These are phyloP conservation scores for Parietichytrium sp. DNA, from an alignment of 108 stramenopile genomes.

Conservation along the genomic window DNA sequence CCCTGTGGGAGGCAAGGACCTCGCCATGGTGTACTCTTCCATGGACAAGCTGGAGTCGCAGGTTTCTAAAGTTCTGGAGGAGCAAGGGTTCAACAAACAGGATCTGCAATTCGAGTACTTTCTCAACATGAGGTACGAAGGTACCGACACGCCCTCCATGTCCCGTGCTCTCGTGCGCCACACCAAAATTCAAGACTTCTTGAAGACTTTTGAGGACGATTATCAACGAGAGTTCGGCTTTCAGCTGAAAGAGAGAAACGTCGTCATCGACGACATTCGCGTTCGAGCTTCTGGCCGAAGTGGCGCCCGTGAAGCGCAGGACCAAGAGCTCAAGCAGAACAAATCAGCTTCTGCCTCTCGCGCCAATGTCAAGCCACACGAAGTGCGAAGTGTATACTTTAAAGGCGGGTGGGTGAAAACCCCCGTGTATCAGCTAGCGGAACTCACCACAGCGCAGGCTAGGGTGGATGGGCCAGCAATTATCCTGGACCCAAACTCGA, in stretches of 20 bases:
- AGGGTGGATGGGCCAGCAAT: constrained; percentile 87
- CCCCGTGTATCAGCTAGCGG: constrained; percentile 79
- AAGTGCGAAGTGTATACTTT: constrained; percentile 71
- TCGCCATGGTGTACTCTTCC: constrained; percentile 37
- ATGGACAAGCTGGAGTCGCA: constrained; percentile 50
- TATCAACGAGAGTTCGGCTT: constrained; percentile 93
- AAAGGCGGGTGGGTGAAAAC: constrained; percentile 84
- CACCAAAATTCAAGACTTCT: constrained; percentile 50
- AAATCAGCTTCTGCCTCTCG: constrained; percentile 7
- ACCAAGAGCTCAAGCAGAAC: constrained; percentile 50
- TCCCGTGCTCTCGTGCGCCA: constrained; percentile 48
- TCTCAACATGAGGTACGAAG: constrained; percentile 82
- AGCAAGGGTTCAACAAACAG: constrained; percentile 74
- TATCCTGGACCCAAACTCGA: constrained; percentile 87
- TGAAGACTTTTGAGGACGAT: constrained; percentile 61
- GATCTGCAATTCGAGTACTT: constrained; percentile 39
- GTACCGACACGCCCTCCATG: constrained; percentile 94
- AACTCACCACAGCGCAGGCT: too few relatives aligned
- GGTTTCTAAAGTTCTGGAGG: not conserved
- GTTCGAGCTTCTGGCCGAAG: constrained; percentile 85
- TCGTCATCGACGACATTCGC: constrained; percentile 91
- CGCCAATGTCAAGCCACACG: constrained; percentile 27
- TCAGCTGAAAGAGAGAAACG: constrained; percentile 71
- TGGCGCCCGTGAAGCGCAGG: constrained; percentile 48
- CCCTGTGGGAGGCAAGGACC: constrained; percentile 47